Evolutionary conservation across 306 rosid species (phyloP), one percentile per base, ranked within the genome.

Genomic region (Dalbergia cultrata): DNA sequence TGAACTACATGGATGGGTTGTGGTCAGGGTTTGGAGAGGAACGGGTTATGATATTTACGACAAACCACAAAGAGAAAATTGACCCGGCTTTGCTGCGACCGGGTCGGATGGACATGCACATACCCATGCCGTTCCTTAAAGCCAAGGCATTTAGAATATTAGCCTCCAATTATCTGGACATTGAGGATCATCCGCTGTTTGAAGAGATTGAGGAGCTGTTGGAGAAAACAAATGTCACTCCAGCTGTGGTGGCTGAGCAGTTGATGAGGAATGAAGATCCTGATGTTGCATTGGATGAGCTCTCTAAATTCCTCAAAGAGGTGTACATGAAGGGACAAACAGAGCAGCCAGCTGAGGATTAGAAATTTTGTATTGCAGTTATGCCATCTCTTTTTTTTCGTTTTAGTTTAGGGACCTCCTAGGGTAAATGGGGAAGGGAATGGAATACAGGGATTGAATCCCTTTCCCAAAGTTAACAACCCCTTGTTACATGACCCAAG

Each of bases 21-120:
- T 92, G 94, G 90, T 84, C 92, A 2, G 81, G 94, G 44, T 76
- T 74, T 4, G 93, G 93, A 1, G 97, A 92, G 10, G 91, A 92
- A 59, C 34, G 93, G 13, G 87, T 92, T 31, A 74, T 88, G 1
- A 60, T 92, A 17, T 87, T 90, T 69, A 90, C 97, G 0, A 88
- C 97, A 2, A 90, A 90, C 17, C 89, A 90, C 47, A 84, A 57
- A 57, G 93, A 88, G 0, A 82, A 62, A 64, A 74, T 90, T 1
- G 93, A 92, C 21, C 85, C 90, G 0, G 91, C 90, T 0, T 61
- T 92, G 86, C 9, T 88, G 72, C 82, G 91, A 0, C 87, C 90
- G 0, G 89, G 94, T 35, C 85, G 93, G 9, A 89, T 91, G 94
- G 92, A 90, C 64, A 74, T 80, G 87, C 94, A 90, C 79, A 88